These are phyloP conservation scores for Corymbia calophylla DNA, from an alignment of 441 rosid species.

Conservation along the genomic window DNA sequence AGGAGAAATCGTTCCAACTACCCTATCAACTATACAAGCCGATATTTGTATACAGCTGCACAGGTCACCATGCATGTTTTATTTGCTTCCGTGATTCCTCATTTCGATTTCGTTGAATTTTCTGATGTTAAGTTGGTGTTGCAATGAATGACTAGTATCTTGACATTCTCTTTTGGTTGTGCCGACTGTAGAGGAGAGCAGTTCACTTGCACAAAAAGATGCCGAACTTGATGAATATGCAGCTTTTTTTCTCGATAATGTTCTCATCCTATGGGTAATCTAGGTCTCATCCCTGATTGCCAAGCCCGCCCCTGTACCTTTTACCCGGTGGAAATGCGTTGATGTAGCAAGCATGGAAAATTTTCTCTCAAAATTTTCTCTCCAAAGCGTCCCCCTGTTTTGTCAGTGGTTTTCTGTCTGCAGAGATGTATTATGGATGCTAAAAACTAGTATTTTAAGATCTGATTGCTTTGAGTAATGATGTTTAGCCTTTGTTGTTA, in stretches of 20 bases:
- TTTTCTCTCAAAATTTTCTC: too few relatives aligned
- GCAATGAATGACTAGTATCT: not conserved
- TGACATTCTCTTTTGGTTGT: not conserved
- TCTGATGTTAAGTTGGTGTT: not conserved
- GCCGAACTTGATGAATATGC: not conserved
- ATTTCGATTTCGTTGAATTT: not conserved
- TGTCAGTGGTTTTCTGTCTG: not conserved
- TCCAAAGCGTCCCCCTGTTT: not conserved
- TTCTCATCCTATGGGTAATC: not conserved
- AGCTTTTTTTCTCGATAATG: not conserved
- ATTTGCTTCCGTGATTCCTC: not conserved
- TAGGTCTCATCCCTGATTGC: not conserved
- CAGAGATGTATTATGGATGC: not conserved
- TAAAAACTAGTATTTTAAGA: not conserved
- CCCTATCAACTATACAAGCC: not conserved
- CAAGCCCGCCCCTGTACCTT: not conserved
- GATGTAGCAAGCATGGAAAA: not conserved
- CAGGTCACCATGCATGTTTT: not conserved
- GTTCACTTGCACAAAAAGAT: not conserved
- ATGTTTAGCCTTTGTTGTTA: not conserved
- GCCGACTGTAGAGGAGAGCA: not conserved
- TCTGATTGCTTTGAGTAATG: not conserved
- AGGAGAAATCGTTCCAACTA: not conserved
- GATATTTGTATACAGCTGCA: not conserved
- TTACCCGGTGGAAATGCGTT: not conserved